phyloP scores from a whole-genome alignment of 176 grass and related monocot species.

The Bolboschoenus planiculmis region DNA sequence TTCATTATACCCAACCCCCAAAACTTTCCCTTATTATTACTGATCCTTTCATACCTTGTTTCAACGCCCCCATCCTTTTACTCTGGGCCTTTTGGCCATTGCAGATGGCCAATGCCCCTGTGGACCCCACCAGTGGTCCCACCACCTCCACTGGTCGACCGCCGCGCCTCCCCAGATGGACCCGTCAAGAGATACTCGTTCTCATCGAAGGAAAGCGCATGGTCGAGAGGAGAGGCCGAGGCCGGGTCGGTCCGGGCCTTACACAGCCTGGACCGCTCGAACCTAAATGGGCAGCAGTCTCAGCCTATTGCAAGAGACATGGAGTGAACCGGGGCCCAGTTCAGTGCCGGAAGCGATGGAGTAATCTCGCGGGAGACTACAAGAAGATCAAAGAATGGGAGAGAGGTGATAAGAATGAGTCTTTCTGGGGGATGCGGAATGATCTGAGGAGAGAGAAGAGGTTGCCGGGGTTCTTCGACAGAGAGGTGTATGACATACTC shows the following conservation, averaged over 20 bases:
- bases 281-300: constrained; percentile 88
- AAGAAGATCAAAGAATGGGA: constrained; percentile 99
- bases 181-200: constrained; percentile 91
- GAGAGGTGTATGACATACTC: constrained; percentile 88
- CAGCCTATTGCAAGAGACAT: constrained; percentile 72
- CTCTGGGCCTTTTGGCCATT: constrained; percentile 3
- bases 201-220: constrained; percentile 81
- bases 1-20: neutral
- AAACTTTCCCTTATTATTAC: neutral
- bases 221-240: constrained; percentile 63
- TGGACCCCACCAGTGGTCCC: constrained; percentile 33
- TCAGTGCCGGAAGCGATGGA: constrained; percentile 96
- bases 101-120: constrained; percentile 70
- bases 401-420: constrained; percentile 41
- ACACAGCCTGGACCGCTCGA: constrained; percentile 34
- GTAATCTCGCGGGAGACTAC: constrained; percentile 92
- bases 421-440: constrained; percentile 94
- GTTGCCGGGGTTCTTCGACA: constrained; percentile 88
- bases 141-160: constrained; percentile 33
- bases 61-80: constrained; percentile 10
- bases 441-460: constrained; percentile 71
- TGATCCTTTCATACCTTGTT: neutral
- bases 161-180: constrained; percentile 77
- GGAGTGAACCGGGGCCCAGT: constrained; percentile 71
- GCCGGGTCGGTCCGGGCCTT: constrained; percentile 26